Base-by-base conservation (phyloP, 2,329 filamentous ascomycete species). In the Penicillium sp. region DNA sequence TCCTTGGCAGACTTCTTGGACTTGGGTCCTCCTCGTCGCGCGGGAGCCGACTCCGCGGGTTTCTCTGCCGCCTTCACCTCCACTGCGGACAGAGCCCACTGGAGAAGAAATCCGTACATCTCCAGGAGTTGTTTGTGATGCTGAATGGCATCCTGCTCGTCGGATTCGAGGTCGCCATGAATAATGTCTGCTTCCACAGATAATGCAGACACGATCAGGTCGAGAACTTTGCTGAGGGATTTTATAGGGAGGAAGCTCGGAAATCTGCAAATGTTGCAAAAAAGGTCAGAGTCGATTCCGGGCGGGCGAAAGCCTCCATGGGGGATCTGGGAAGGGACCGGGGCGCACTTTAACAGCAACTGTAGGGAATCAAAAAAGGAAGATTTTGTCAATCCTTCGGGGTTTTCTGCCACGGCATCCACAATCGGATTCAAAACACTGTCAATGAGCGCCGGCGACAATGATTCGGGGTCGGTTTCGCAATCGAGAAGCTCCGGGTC, bases 31-130 rank as follows among this genome's bases (percentile, higher is more conserved):
- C 85, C 86, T 61, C 88, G 78, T 61, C 87, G 78, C 6, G 81
- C 79, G n/a, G 78, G 80, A 2, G 86, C 83, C 1, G 84, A 78
- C 6, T 84, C 74, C 1, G 85, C 83, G 0, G 89, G 83, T 70
- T 94, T 97, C 69, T 97, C 93, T 37, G 89, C 86, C 1, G 89
- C 86, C 70, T 95, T 95, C 31, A 87, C 85, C 70, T 98, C 93
- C 40, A 96, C 88, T n/a, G 87, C 89, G 6, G 89, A 86, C 54
- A 97, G 86, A 6, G 89, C 87, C 94, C 93, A 98, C 69, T 96
- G 90, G 40, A 98, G 73, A 9, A 98, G 75, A 63, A 95, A 98
- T 27, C 85, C 91, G 66, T 94, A 97, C 63, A 95, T 87, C 67
- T 98, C 93, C 55, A 98, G 79, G 1, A 96, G 77, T 56, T 87